Base-by-base conservation (phyloP, 176 grass and related monocot genomes). In the Poa pratensis region DNA sequence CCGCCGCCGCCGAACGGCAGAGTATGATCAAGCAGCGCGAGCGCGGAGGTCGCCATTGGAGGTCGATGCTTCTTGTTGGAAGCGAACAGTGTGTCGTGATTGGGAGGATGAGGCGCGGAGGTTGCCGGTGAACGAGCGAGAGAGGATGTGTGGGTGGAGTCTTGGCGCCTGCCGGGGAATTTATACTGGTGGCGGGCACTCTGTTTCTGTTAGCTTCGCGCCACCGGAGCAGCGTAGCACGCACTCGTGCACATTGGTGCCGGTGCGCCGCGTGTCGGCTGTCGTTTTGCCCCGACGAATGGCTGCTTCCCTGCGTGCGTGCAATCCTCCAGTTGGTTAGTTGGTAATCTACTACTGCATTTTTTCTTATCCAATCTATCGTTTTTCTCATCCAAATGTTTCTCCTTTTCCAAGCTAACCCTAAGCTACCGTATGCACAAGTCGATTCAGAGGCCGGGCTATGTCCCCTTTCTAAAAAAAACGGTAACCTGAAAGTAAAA, bases 161-260 rank as follows among this genome's bases (percentile, higher is more conserved):
- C 76, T 50, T 35, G 26, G 90, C 48, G 70, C 85, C 13, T 82
- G 53, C 62, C 28, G 83, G 82, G 15, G 26, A 78, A 73, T 91
- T 91, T 91, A 91, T 88, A 91, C 78, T 61, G 81, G 68, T 60
- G 80, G 46, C 57, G 75, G 46, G 74, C 7, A 17, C 23, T 57
- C 46, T 40, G 71, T 9, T 74, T 50, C 71, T 2, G 45, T 28
- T 28, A 50, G 80, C 76, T 87, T 90, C 42, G 69, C 89, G 80
- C 89, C 85, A 83, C 65, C 65, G 57, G 73, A 50, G 83, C 53
- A 20, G 19, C 20, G 59, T 69, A 68, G 88, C 48, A 37, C 71
- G 27, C 63, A 58, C 65, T 72, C 65, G 65, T 64, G 80, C 60
- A 17, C 30, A 1, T 24, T 28, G 9, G 19, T 61, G 62, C 69